These are phyloP conservation scores for Collybiopsis luxurians DNA, from an alignment of 768 basidiomycete species.

Conservation along the genomic window DNA sequence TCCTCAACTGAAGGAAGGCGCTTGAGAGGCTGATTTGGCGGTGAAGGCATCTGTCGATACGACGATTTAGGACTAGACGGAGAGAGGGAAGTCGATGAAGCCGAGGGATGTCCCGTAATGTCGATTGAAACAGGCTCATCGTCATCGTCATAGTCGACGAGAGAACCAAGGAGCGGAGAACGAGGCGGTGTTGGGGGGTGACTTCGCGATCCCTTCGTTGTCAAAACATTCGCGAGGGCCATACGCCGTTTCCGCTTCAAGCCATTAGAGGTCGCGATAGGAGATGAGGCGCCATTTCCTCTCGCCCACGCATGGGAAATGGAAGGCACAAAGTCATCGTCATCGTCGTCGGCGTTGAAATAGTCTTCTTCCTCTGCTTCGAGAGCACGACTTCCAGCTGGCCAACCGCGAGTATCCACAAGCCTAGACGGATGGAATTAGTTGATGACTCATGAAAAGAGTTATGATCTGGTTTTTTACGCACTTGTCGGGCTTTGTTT, in stretches of 20 bases:
- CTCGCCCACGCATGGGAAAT: conserved; percentile 37
- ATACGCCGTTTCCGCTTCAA: conserved; percentile 61
- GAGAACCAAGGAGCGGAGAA: conserved; percentile 52
- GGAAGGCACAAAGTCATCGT: conserved; percentile 43
- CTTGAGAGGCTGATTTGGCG: conserved; percentile 40
- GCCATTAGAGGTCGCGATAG: conserved; percentile 30
- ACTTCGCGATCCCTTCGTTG: conserved; percentile 43
- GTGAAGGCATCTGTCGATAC: conserved; percentile 33
- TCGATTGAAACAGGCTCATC: conserved; percentile 46
- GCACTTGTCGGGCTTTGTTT: conserved; percentile 51
- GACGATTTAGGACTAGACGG: conserved; percentile 34
- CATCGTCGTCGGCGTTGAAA: conserved; percentile 88
- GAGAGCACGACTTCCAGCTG: conserved; percentile 44
- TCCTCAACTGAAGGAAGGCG: conserved; percentile 34
- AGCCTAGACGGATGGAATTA: conserved; percentile 28
- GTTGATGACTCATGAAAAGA: conserved; percentile 8
- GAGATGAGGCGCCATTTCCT: conserved; percentile 26
- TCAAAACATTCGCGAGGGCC: conserved; percentile 28
- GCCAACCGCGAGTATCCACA: conserved; percentile 39
- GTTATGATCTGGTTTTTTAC: conserved; percentile 14
- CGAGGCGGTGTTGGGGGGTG: conserved; percentile 39
- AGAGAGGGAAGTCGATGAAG: conserved; percentile 31
- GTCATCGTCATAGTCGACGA: conserved; percentile 79
- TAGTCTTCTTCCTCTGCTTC: conserved; percentile 90
- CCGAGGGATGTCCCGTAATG: neutral